Base-by-base conservation (phyloP, 2,329 filamentous ascomycete genomes). In the Microdochium bolleyi region DNA sequence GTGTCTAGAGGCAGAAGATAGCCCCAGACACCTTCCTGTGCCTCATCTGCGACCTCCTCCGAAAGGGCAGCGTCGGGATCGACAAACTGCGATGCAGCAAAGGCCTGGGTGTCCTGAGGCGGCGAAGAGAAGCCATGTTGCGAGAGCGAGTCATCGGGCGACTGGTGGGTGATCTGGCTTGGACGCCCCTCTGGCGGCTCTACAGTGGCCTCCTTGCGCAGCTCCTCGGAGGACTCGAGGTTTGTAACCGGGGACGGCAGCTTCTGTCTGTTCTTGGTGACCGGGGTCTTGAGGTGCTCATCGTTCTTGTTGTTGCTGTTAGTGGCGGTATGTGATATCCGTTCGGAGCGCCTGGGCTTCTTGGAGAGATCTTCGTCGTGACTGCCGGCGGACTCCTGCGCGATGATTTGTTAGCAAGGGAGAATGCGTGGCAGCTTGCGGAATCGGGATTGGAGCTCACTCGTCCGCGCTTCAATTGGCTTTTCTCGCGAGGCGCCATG, bases 1-100 rank as follows among this genome's bases (percentile, higher is more conserved):
- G 80, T 78, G 63, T 92, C 85, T 24, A 96, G 73, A 2, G 92
- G 90, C 52, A 96, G 82, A 4, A 99, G 76, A 63, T 97, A 99
- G 13, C 95, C 95, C 94, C 94, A 99, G 1, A 97, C 90, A 9
- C 90, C 90, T 66, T 95, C 88, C 48, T 82, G 78, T 56, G 76
- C 82, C 70, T 96, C 91, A 64, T 96, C 88, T 57, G 92, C 82
- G 3, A 95, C 88, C 53, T 95, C 90, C 57, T 92, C 88, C 11
- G 85, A 85, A 49, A 92, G 79, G 24, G 82, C 80, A 54, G 82
- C 74, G 25, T 89, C 82, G 2, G 87, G 84, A 58, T 89, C 85
- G 37, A 89, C 72, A 62, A 87, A 88, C 70, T 99, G 94, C 8
- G 89, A 92, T 56, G 62, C 67, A 54, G 64, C 68, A 46, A 90